These are phyloP conservation scores for Stephania japonica DNA, from an alignment of 164 flowering plant species.

Conservation along the genomic window DNA sequence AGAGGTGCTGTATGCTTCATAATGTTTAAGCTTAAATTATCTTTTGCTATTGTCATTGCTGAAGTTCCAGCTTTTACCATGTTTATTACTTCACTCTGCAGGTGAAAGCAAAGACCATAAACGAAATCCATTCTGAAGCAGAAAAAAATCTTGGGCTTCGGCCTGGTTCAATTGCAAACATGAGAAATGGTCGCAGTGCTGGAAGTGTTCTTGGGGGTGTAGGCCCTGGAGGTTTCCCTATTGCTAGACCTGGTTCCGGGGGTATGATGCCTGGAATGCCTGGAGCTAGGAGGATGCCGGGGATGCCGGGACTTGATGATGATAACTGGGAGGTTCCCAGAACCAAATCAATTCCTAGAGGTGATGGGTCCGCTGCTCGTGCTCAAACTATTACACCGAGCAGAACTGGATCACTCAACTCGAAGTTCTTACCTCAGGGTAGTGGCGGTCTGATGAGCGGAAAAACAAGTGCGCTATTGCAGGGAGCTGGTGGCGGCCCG, in stretches of 20 bases:
- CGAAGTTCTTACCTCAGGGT: slow-evolving; percentile 72
- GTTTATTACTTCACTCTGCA: slow-evolving; percentile 13
- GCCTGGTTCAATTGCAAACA: slow-evolving; percentile 79
- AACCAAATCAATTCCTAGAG: slow-evolving; percentile 51
- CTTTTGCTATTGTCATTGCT: not conserved
- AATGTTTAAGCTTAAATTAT: not conserved
- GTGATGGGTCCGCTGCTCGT: slow-evolving; percentile 40
- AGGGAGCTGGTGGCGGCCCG: slow-evolving; percentile 40
- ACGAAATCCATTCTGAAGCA: slow-evolving; percentile 88
- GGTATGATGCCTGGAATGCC: slow-evolving; percentile 99
- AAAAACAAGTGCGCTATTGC: slow-evolving; percentile 63
- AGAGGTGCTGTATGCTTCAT: slow-evolving; percentile 41
- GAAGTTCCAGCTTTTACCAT: not conserved
- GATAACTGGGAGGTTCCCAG: slow-evolving; percentile 90
- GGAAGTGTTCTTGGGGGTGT: slow-evolving; percentile 41
- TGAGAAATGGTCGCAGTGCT: slow-evolving; percentile 52
- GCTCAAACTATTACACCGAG: slow-evolving; percentile 33
- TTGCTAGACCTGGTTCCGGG: slow-evolving; percentile 68
- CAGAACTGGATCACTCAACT: slow-evolving; percentile 42
- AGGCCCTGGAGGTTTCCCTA: slow-evolving; percentile 61
- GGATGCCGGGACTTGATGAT: slow-evolving; percentile 76
- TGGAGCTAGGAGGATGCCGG: slow-evolving; percentile 86
- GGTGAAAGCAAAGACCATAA: slow-evolving; percentile 94
- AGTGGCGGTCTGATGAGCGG: slow-evolving; percentile 60
- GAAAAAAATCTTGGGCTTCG: slow-evolving; percentile 84